Evolutionary conservation across 2,329 filamentous ascomycete genomes (phyloP), one percentile per base, ranked within the genome.

Genomic region (Monosporascus sp.): DNA sequence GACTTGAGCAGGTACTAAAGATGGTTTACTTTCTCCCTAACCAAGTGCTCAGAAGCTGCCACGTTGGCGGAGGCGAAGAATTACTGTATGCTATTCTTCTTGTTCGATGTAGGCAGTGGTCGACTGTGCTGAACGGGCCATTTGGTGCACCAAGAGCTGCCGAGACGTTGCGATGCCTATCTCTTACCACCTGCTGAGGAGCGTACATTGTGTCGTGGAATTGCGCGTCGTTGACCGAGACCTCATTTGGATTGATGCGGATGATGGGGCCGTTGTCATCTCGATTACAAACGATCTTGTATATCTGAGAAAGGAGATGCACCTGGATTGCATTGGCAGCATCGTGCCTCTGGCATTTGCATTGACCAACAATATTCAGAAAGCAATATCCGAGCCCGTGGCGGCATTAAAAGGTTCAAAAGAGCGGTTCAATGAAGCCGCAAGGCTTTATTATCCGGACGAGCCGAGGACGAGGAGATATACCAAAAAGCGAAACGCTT

Each of bases 211-310:
- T 31, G 41, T 51, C 49, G 22, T 54, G 50, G 24, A 48, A 54
- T 14, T 51, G 51, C 3, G 52, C 49, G 38, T 52, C 50, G 5
- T 49, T 47, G 34, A 57, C 25, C 20, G 51, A 49, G 11, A 56
- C n/a, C 24, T 56, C 54, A 25, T 50, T 48, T 17, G 50, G 54
- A 17, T 52, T 57, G 9, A 57, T 54, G 41, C 54, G 50, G 17
- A 56, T 52, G 24, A 54, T 52, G 1, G 52, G 54, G 15, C 54
- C 52, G 54, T 63, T 41, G 60, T 60, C 20, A 56, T 62, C 5
- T 57, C 55, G 36, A 54, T 63, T 41, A 52, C 53, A 2, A 64
- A 64, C 46, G 60, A 65, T 38, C 57, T 65, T 24, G 9, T 62
- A 3, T 64, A 61, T 1, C 37, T 61, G 24, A 56, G 57, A 41